These are phyloP conservation scores for Amphirosellinia nigrospora DNA, from an alignment of 495 filamentous ascomycete genomes.

Conservation along the genomic window DNA sequence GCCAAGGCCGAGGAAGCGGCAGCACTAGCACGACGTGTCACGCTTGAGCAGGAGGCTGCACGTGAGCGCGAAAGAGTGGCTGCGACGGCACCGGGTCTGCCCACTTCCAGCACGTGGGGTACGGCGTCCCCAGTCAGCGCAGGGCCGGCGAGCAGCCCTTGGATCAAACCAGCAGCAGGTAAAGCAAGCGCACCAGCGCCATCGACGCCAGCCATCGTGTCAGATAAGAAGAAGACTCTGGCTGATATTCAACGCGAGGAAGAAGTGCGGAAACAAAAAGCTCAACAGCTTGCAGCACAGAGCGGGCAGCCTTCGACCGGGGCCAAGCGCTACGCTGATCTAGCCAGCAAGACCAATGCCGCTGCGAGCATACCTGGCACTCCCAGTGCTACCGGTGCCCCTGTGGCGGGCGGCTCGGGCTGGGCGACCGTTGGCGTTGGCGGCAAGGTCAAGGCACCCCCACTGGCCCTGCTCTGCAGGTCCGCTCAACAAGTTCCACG, in stretches of 20 bases:
- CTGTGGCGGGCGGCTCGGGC: constrained; percentile 50
- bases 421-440: constrained; percentile 98
- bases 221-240: constrained; percentile 81
- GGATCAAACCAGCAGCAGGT: constrained; percentile 61
- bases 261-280: constrained; percentile 83
- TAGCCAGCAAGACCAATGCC: constrained; percentile 74
- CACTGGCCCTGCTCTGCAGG: constrained; percentile 49
- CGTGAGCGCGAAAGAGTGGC: constrained; percentile 67
- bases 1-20: constrained; percentile 86
- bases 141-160: constrained; percentile 63
- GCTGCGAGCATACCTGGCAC: constrained; percentile 22
- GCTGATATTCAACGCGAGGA: constrained; percentile 98
- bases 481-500: constrained; percentile 38
- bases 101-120: constrained; percentile 90
- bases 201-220: constrained; percentile 47
- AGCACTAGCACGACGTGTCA: constrained; percentile 77
- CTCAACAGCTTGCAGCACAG: constrained; percentile 59
- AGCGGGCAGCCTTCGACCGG: constrained; percentile 56
- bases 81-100: constrained; percentile 74
- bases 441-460: constrained; percentile 83
- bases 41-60: constrained; percentile 79
- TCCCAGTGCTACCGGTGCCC: constrained; percentile 41
- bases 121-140: constrained; percentile 66
- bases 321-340: constrained; percentile 93
- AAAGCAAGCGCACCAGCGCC: constrained; percentile 39